These are phyloP conservation scores for Tolypocladium nubicola DNA, from an alignment of 2,329 filamentous ascomycete species.

Conservation along the genomic window DNA sequence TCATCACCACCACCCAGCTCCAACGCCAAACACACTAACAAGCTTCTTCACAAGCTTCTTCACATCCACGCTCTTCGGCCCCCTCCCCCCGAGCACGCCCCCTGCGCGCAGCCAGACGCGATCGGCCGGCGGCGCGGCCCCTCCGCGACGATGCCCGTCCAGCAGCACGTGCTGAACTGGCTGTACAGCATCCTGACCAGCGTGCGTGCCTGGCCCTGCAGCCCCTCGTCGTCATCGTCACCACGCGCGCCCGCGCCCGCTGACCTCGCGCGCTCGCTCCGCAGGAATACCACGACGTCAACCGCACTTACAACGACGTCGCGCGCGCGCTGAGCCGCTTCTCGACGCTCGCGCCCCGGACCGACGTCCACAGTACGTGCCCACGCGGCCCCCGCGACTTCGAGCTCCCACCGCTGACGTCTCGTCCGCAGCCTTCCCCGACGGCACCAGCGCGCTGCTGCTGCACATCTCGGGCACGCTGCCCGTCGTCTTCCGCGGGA, in stretches of 20 bases:
- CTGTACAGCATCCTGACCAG: slow-evolving; percentile 82
- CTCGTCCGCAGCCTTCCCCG: slow-evolving; percentile 63
- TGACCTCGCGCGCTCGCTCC: not conserved
- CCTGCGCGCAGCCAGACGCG: not conserved
- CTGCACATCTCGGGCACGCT: slow-evolving; percentile 79
- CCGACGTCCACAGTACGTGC: slow-evolving; percentile 80
- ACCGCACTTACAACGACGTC: slow-evolving; percentile 85
- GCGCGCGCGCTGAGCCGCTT: slow-evolving; percentile 72
- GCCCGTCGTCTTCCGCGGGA: slow-evolving; percentile 83
- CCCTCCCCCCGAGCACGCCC: not conserved
- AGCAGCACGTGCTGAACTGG: slow-evolving; percentile 89
- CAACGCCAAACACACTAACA: not conserved
- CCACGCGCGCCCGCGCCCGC: not conserved
- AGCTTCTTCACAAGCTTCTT: not conserved
- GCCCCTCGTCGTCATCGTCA: not conserved
- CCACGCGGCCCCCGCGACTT: not conserved
- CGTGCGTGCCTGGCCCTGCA: slow-evolving; percentile 30
- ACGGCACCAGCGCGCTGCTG: slow-evolving; percentile 76
- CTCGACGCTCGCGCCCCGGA: slow-evolving; percentile 71
- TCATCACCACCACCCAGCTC: not conserved
- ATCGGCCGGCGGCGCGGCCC: not conserved
- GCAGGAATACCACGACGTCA: slow-evolving; percentile 89
- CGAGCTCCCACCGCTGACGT: slow-evolving; percentile 1
- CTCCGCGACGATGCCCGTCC: slow-evolving; percentile 51
- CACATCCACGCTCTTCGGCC: not conserved